Base-by-base conservation (phyloP, 2,329 filamentous ascomycete species). In the Epichloe brachyelytri region DNA sequence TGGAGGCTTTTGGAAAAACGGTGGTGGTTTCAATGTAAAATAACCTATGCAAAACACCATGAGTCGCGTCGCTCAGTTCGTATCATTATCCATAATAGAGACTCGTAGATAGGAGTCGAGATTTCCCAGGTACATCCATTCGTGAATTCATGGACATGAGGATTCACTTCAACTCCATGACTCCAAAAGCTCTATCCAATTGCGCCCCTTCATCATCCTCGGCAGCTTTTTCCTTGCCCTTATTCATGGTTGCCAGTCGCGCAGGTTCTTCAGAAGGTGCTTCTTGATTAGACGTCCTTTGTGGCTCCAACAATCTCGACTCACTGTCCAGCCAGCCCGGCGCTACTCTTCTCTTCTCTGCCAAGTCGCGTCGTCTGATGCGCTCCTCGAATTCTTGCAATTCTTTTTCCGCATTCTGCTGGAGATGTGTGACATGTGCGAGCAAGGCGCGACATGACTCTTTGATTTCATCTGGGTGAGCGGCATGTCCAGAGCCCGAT, bases 401-500 rank as follows among this genome's bases (percentile, higher is more conserved):
- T 50, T 83, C 79, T 37, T 73, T 71, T 55, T 85, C 77, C 2
- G 86, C 86, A 37, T 87, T 82, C 3, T 76, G 73, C 56, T 83
- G 77, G 57, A 87, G 75, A 57, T 81, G 79, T 26, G 79, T 71
- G 12, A 98, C 74, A 66, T 96, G 87, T 1, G 79, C 77, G 58
- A 86, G 82, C 41, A 98, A 77, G 7, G 85, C 83, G 55, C 79
- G 78, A 69, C 91, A 96, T 22, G 88, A 89, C 14, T 82, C 77
- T 19, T 90, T 76, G 61, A 98, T 95, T 58, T 90, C 84, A 59
- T 89, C 82, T 0, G 93, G 89, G 59, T 95, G 87, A 5, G 90
- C 88, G 44, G 88, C 82, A 63, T 90, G 86, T 33, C 86, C 88
- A 0, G 87, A 83, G 11, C 77, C 72, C 3, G 89, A 91, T 49